Conservation (phyloP, 2,329 filamentous ascomycete genomes). For the Aureobasidium sp. region DNA sequence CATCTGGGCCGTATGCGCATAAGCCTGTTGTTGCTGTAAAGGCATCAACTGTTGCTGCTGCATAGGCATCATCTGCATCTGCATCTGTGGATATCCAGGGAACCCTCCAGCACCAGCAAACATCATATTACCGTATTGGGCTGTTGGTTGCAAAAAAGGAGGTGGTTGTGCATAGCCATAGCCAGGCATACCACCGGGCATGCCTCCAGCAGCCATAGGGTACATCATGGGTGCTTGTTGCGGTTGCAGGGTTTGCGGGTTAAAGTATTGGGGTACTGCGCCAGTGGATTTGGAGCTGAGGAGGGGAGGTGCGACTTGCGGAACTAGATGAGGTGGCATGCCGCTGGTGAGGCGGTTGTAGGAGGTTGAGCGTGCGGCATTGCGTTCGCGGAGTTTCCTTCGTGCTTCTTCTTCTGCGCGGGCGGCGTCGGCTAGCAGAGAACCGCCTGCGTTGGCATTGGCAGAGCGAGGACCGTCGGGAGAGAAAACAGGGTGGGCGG, state of each 20-base stretch:
- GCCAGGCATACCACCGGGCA: background rate
- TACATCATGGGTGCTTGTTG: background rate
- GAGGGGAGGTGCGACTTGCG: background rate
- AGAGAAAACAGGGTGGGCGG: slow-evolving; percentile 39
- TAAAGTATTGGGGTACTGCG: slow-evolving; percentile 1
- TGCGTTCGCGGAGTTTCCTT: slow-evolving; percentile 5
- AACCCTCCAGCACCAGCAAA: background rate
- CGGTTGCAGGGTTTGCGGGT: background rate
- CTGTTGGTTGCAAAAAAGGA: background rate
- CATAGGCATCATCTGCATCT: background rate
- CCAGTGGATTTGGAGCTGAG: background rate
- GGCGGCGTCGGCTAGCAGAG: background rate
- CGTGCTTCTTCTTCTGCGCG: background rate
- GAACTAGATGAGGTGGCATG: background rate
- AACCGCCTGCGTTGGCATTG: slow-evolving; percentile 21
- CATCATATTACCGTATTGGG: background rate
- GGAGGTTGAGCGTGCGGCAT: background rate
- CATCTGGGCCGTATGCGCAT: slow-evolving; percentile 7
- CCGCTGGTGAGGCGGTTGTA: background rate
- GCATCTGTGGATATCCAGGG: background rate
- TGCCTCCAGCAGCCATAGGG: background rate
- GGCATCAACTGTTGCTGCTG: background rate
- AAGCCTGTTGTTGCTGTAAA: slow-evolving; percentile 3
- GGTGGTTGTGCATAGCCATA: background rate
- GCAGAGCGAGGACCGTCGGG: slow-evolving; percentile 18